Base-by-base conservation (phyloP, 345 rosid genomes). In the Noccaea caerulescens region DNA sequence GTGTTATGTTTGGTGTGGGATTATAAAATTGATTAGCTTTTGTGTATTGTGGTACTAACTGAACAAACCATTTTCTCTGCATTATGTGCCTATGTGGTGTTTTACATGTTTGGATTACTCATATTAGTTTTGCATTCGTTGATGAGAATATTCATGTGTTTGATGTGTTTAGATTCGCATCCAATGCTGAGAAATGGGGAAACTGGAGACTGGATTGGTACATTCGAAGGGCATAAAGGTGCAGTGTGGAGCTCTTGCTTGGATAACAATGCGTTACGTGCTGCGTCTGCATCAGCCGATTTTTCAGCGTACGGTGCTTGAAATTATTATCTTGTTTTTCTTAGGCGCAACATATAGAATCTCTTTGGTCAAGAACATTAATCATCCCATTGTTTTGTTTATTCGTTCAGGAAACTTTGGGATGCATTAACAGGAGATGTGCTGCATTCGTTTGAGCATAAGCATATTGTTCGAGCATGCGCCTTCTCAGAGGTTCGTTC, bases 131-230 rank as follows among this genome's bases (percentile, higher is more conserved):
- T 50, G 56, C 38, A 53, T 30, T 53, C 12, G 25, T 10, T 7
- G 7, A 16, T 7, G 3, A 41, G 38, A 20, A 32, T 59, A 10
- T 10, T 41, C 9, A 8, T 58, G 72, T 18, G 1, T 69, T 20
- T 63, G 45, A 41, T 55, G 65, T 16, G 23, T 23, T 41, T 76
- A 95, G 99, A 95, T 84, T 90, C 96, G 13, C 89, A 77, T 79
- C 99, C 98, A 42, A 95, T 95, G 99, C 65, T 95, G 83, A 90
- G 98, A 75, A 92, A 95, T 78, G 99, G 98, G 11, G 99, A 95
- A 81, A 95, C 96, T 59, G 99, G 99, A 68, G 99, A 95, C 69
- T 95, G 99, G 99, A 88, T 95, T 76, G 98, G 99, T 47, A 95
- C 99, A 23, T 95, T 95, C 80, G 96, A 92, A 81, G 99, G 99